Evolutionary conservation across 345 rosid species (phyloP).

Genomic region (Pseudoturritis turrita): DNA sequence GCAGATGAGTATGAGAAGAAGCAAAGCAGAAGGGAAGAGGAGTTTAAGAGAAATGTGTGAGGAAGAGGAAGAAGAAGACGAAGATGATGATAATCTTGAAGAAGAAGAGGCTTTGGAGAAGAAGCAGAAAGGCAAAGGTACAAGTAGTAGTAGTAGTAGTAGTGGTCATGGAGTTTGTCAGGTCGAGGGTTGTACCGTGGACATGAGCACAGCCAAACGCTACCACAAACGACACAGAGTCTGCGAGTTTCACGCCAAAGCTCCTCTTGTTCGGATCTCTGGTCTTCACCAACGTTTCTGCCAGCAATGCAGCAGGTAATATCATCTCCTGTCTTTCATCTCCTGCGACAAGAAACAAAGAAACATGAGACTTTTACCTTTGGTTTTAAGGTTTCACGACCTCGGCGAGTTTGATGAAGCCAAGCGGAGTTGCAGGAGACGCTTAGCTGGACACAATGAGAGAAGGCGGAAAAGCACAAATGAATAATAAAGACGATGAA

Average conservation of each 20-base stretch:
- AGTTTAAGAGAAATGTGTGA: slow-evolving; percentile 51
- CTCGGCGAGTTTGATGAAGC: slow-evolving; percentile 69
- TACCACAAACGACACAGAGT: slow-evolving; percentile 90
- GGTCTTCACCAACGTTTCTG: slow-evolving; percentile 83
- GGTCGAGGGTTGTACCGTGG: slow-evolving; percentile 54
- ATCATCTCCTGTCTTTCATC: neutral
- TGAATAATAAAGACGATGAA: slow-evolving; percentile 40
- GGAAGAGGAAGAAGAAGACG: slow-evolving; percentile 56
- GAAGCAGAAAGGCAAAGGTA: slow-evolving; percentile 42
- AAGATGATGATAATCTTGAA: slow-evolving; percentile 2
- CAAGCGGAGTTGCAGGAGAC: slow-evolving; percentile 81
- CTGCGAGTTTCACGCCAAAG: slow-evolving; percentile 83
- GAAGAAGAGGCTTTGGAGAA: slow-evolving; percentile 43
- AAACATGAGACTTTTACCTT: neutral
- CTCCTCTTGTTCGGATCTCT: slow-evolving; percentile 46
- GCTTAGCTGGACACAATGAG: slow-evolving; percentile 88
- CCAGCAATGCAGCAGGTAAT: slow-evolving; percentile 99
- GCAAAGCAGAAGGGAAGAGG: slow-evolving; percentile 62
- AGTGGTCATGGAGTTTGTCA: slow-evolving; percentile 43
- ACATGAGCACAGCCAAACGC: slow-evolving; percentile 61
- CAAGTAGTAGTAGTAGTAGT: slow-evolving; percentile 14
- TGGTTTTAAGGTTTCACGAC: slow-evolving; percentile 65
- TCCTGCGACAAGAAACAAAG: neutral
- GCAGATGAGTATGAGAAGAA: slow-evolving; percentile 42
- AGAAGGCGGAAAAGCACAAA: slow-evolving; percentile 65